These are phyloP conservation scores for Pleurotus salmoneostramineus DNA, from an alignment of 768 basidiomycete species.

Conservation along the genomic window DNA sequence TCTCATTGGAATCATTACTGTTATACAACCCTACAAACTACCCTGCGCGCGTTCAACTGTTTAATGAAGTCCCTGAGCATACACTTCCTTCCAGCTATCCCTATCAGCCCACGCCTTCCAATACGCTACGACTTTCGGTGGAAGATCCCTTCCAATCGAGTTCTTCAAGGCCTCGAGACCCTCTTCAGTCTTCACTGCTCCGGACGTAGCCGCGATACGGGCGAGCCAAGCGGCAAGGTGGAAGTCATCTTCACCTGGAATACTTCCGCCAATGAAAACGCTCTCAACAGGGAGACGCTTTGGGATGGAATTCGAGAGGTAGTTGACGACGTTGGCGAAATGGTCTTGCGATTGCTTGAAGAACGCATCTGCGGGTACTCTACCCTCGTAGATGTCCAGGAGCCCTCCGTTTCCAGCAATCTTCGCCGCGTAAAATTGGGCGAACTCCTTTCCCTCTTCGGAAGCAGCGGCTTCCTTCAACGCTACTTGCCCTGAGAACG, in stretches of 20 bases:
- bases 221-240: slow-evolving; percentile 53
- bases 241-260: slow-evolving; percentile 51
- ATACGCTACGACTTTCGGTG: slow-evolving; percentile 34
- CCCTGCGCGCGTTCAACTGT: neutral
- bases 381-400: slow-evolving; percentile 36
- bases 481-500: slow-evolving; percentile 36
- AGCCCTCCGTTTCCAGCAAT: slow-evolving; percentile 33
- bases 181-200: slow-evolving; percentile 30
- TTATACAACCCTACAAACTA: neutral
- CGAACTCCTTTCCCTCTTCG: slow-evolving; percentile 29
- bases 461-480: slow-evolving; percentile 31
- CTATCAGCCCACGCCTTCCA: slow-evolving; percentile 41
- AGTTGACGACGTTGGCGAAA: slow-evolving; percentile 31
- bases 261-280: slow-evolving; percentile 45
- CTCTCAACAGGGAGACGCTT: slow-evolving; percentile 29
- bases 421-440: slow-evolving; percentile 41
- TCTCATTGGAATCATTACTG: neutral
- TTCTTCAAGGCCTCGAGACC: slow-evolving; percentile 34
- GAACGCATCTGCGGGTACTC: slow-evolving; percentile 30
- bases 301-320: slow-evolving; percentile 37
- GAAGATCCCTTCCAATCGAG: slow-evolving; percentile 30
- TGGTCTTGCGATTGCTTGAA: slow-evolving; percentile 32
- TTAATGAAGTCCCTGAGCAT: slow-evolving; percentile 41
- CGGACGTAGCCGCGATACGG: slow-evolving; percentile 34
- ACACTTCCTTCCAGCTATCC: slow-evolving; percentile 43